Evolutionary conservation across 2,329 filamentous ascomycete species (phyloP).

Genomic region (Fusarium coicis): DNA sequence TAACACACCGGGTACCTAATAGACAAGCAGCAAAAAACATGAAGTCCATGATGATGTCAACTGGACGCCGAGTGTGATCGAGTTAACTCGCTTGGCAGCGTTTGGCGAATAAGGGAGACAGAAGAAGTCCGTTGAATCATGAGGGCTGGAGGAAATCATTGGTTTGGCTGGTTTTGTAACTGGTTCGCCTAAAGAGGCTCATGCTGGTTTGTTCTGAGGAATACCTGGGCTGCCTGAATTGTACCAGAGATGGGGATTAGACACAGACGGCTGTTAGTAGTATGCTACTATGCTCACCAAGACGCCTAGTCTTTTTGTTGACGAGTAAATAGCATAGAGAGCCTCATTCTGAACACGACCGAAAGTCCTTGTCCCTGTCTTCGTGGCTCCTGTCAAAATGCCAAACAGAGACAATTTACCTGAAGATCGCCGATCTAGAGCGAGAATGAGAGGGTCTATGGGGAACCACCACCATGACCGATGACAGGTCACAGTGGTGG

Average conservation of each 20-base stretch:
- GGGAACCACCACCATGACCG: conserved; percentile 13
- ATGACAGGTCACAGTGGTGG: conserved; percentile 22
- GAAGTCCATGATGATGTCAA: conserved; percentile 43
- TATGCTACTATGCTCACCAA: conserved; percentile 13
- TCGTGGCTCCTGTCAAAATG: conserved; percentile 19
- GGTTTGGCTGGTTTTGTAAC: conserved; percentile 4
- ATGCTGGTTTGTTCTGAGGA: background rate
- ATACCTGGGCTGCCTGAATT: background rate
- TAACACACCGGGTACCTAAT: conserved; percentile 1
- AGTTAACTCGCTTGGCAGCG: conserved; percentile 22
- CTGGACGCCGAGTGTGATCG: conserved; percentile 31
- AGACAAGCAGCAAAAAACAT: background rate
- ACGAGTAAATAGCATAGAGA: conserved; percentile 11
- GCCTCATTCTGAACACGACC: conserved; percentile 7
- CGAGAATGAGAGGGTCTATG: conserved; percentile 28
- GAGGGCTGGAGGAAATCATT: conserved; percentile 15
- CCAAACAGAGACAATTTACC: conserved; percentile 16
- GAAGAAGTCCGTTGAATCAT: conserved; percentile 24
- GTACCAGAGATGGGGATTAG: background rate
- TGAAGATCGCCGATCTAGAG: conserved; percentile 39
- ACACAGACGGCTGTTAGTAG: background rate
- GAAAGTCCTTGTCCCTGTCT: conserved; percentile 3
- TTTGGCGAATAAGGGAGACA: conserved; percentile 35
- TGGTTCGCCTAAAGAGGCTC: background rate
- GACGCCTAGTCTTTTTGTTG: conserved; percentile 13